Conservation (phyloP, 1,139 yeast species). For the Kodamaea arcana region DNA sequence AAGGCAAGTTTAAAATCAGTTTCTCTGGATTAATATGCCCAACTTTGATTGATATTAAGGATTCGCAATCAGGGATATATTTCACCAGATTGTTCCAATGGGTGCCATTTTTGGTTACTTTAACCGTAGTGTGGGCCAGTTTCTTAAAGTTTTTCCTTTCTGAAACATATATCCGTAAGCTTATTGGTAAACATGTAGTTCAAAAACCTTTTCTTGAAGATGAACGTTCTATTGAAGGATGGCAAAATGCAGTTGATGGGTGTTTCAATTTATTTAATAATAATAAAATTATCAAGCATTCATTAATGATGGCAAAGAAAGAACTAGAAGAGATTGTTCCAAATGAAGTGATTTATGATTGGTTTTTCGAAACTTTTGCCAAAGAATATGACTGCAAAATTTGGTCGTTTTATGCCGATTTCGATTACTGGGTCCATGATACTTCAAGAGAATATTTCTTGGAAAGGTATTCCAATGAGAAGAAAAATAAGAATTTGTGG, state of each 20-base stretch:
- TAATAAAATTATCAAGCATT: slow-evolving; percentile 44
- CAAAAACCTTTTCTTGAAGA: slow-evolving; percentile 19
- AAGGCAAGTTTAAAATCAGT: slow-evolving; percentile 19
- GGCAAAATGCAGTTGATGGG: slow-evolving; percentile 40
- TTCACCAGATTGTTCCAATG: slow-evolving; percentile 28
- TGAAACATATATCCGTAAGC: slow-evolving; percentile 14
- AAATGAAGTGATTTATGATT: slow-evolving; percentile 36
- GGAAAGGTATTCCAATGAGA: slow-evolving; percentile 27
- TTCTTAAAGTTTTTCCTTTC: slow-evolving; percentile 21
- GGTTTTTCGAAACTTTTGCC: slow-evolving; percentile 41
- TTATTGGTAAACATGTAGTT: slow-evolving; percentile 22
- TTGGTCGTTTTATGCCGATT: slow-evolving; percentile 55
- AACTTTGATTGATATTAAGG: slow-evolving; percentile 53
- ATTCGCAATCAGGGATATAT: slow-evolving; percentile 45
- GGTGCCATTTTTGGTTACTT: slow-evolving; percentile 29
- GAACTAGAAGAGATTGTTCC: slow-evolving; percentile 49
- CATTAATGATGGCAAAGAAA: slow-evolving; percentile 52
- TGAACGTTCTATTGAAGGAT: slow-evolving; percentile 18
- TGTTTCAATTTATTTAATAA: slow-evolving; percentile 40
- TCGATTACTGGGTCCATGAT: slow-evolving; percentile 61
- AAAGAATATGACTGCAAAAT: slow-evolving; percentile 21
- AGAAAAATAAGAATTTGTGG: slow-evolving; percentile 22
- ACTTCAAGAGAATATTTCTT: slow-evolving; percentile 41
- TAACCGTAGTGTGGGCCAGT: slow-evolving; percentile 20
- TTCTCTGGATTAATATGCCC: slow-evolving; percentile 64